Percentiles rank a stretch among this genome's conserved stretches.
Evolutionary conservation across 176 grass and related monocot species (phyloP).

Genomic region (Canna indica): DNA sequence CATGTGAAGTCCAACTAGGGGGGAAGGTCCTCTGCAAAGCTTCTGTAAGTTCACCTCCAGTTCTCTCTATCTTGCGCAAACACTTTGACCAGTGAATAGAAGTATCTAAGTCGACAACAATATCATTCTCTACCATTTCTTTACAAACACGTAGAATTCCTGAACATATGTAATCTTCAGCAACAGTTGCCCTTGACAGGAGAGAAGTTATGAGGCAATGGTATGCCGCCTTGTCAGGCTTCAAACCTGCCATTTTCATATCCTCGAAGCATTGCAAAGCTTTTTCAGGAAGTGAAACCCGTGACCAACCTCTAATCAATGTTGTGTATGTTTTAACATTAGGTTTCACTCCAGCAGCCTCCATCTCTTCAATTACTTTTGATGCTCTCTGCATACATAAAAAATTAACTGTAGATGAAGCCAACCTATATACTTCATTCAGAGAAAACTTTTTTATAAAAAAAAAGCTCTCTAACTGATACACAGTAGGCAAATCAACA

Average conservation of each 20-base stretch:
- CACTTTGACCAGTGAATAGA: constrained; percentile 90
- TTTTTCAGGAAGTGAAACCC: constrained; percentile 66
- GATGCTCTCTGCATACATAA: constrained; percentile 54
- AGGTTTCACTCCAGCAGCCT: constrained; percentile 54
- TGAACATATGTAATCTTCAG: constrained; percentile 53
- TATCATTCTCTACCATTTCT: constrained; percentile 80
- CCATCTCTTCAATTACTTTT: constrained; percentile 78
- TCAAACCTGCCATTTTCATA: constrained; percentile 56
- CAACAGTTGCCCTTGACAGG: constrained; percentile 60
- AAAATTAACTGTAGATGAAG: constrained; percentile 10
- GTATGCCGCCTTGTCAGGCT: constrained; percentile 73
- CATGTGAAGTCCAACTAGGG: constrained; percentile 78
- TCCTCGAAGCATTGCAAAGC: constrained; percentile 74
- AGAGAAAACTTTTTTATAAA: not conserved
- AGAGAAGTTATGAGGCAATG: constrained; percentile 92
- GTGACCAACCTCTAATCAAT: constrained; percentile 89
- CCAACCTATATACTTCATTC: not conserved
- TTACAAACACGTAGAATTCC: constrained; percentile 77
- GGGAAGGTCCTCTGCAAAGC: constrained; percentile 83
- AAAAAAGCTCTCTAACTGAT: not conserved
- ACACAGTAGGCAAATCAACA: not conserved
- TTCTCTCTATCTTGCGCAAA: constrained; percentile 75
- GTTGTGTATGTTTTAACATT: constrained; percentile 98
- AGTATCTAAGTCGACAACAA: constrained; percentile 68
- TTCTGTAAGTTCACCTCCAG: constrained; percentile 81